Conservation (phyloP, 2,329 filamentous ascomycete genomes). For the Aspergillus candidus region DNA sequence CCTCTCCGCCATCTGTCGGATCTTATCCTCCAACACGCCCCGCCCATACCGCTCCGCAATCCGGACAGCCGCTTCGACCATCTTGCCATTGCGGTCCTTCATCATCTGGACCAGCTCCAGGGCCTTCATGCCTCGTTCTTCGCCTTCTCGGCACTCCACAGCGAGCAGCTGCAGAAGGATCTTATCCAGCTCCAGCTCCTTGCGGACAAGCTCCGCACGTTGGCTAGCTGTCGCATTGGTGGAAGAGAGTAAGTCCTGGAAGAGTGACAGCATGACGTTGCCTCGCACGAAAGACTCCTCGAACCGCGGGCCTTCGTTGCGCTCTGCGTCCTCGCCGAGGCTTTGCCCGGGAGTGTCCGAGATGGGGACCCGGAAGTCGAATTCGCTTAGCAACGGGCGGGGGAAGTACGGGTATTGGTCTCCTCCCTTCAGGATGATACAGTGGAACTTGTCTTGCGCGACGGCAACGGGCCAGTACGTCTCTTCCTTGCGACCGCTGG, state of each 20-base stretch:
- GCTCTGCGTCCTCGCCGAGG: slow-evolving; percentile 32
- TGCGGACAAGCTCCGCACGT: slow-evolving; percentile 59
- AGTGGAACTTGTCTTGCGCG: slow-evolving; percentile 87
- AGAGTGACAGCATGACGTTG: slow-evolving; percentile 64
- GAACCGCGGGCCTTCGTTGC: slow-evolving; percentile 46
- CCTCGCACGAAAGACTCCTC: slow-evolving; percentile 78
- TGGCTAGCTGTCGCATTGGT: slow-evolving; percentile 61
- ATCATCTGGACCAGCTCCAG: slow-evolving; percentile 84
- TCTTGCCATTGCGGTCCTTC: slow-evolving; percentile 75
- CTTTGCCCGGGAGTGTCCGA: slow-evolving; percentile 47
- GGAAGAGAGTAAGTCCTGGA: slow-evolving; percentile 66
- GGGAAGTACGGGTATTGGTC: slow-evolving; percentile 93
- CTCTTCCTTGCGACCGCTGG: slow-evolving; percentile 79
- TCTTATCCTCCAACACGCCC: slow-evolving; percentile 79
- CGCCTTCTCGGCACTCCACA: slow-evolving; percentile 82
- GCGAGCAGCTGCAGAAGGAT: slow-evolving; percentile 81
- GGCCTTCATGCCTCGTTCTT: slow-evolving; percentile 90
- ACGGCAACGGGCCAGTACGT: slow-evolving; percentile 94
- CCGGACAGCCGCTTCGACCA: slow-evolving; percentile 86
- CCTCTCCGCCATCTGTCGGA: slow-evolving; percentile 73
- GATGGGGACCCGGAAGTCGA: slow-evolving; percentile 82
- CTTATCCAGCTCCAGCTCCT: slow-evolving; percentile 85
- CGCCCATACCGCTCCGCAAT: slow-evolving; percentile 80
- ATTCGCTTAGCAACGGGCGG: slow-evolving; percentile 81
- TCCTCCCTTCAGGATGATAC: slow-evolving; percentile 95